A percentile compares a stretch with the other conserved stretches of the same genome.
Evolutionary conservation across 129 eudicot species (phyloP).

Genomic region (Flaveria bidentis): DNA sequence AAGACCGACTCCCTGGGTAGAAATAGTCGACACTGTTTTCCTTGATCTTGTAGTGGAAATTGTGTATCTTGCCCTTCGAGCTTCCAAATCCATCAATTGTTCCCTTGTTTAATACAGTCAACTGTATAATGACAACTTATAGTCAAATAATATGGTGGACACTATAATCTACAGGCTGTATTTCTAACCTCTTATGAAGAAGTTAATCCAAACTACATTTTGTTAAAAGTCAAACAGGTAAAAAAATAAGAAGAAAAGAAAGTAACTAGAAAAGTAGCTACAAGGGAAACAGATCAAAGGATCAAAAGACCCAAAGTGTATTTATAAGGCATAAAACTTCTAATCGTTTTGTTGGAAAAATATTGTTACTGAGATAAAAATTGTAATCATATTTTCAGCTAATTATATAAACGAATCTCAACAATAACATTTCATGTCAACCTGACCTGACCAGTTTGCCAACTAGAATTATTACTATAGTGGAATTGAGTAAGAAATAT

Average conservation of each 20-base stretch:
- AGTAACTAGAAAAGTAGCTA: background rate
- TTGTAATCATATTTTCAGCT: background rate
- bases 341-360: background rate
- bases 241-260: background rate
- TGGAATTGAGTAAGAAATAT: background rate
- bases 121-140: slow-evolving; percentile 36
- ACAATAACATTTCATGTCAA: background rate
- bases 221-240: background rate
- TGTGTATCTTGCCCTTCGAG: slow-evolving; percentile 40
- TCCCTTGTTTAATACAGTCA: slow-evolving; percentile 67
- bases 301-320: background rate
- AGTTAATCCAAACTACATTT: background rate
- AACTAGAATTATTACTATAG: background rate
- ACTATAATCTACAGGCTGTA: background rate
- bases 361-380: background rate
- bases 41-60: slow-evolving; percentile 64
- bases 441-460: background rate
- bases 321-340: background rate
- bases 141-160: background rate
- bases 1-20: slow-evolving; percentile 61
- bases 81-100: slow-evolving; percentile 21
- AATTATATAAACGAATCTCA: background rate
- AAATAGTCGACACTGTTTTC: slow-evolving; percentile 67
- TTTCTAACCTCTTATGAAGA: background rate
- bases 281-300: background rate